Evolutionary conservation across 768 basidiomycete genomes (phyloP), one percentile per base, ranked within the genome.

Genomic region (Kwoniella dendrophila): DNA sequence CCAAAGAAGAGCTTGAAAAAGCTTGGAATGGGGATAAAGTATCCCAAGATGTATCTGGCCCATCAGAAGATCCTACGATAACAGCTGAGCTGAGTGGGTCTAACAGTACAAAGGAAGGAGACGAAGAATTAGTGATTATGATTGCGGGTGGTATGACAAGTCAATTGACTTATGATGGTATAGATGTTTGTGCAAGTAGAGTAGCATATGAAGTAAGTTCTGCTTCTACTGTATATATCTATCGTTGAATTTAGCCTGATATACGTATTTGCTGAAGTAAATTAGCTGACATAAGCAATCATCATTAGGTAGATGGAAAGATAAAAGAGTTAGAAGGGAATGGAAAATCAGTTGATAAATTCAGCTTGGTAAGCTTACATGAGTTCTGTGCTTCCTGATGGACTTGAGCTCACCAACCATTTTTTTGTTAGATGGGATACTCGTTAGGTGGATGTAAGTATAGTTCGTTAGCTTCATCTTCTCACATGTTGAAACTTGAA

Each of bases 121-220:
- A 53, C 8, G 59, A 58, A 10, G 63, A 70, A 14, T 41, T 72
- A 26, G 66, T 68, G 11, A 61, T 73, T 16, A 59, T 74, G 45
- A 60, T 72, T 50, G 68, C 73, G 16, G 64, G 66, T 4, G 71
- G 71, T 7, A 72, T 74, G 61, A 60, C 66, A 5, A 65, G 65
- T 12, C 50, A 66, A 36, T 59, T 74, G 56, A 72, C 73, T 12
- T 72, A 72, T 50, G 73, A 74, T 62, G 73, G 73, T 11, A 51
- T 74, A 11, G 73, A 74, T 38, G 64, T 74, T 2, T 70, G 69
- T 56, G 70, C 73, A 0, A 70, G 63, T 57, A 50, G 73, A 29
- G 73, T 74, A 11, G 70, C 66, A 0, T 72, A 48, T 38, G 73
- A 74, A 59, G 68, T 74, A 50, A 54, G 63, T 41, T 8, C 8